Evolutionary conservation across 2,329 filamentous ascomycete species (phyloP).

Genomic region (Penicillium sp.): DNA sequence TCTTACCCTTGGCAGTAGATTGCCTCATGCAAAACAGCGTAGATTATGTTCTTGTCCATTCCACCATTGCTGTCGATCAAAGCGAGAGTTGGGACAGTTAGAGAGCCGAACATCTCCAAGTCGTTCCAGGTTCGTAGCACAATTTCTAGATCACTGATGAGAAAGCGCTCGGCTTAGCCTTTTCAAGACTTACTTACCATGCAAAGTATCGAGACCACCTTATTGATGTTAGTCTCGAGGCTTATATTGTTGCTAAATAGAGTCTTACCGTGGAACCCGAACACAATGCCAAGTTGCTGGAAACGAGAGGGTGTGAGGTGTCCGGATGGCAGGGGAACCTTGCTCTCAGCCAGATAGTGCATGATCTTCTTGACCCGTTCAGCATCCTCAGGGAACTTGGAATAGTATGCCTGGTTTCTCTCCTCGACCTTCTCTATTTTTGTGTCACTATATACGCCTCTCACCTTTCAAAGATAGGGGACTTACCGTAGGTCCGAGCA

Average conservation of each 20-base stretch:
- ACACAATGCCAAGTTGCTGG: slow-evolving; percentile 68
- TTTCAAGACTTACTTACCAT: slow-evolving; percentile 42
- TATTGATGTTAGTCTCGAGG: slow-evolving; percentile 11
- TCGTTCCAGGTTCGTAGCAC: slow-evolving; percentile 67
- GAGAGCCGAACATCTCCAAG: slow-evolving; percentile 66
- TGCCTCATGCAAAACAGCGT: slow-evolving; percentile 80
- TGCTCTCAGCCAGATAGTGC: slow-evolving; percentile 57
- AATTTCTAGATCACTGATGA: slow-evolving; percentile 43
- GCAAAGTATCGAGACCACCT: slow-evolving; percentile 68
- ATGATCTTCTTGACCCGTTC: slow-evolving; percentile 62
- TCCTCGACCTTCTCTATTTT: slow-evolving; percentile 55
- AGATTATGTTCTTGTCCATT: slow-evolving; percentile 75
- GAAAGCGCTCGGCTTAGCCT: background rate
- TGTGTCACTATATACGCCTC: slow-evolving; percentile 11
- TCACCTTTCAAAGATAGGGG: background rate
- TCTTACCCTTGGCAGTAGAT: slow-evolving; percentile 69
- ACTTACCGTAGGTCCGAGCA: slow-evolving; percentile 56
- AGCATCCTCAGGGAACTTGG: slow-evolving; percentile 78
- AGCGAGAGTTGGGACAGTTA: slow-evolving; percentile 66
- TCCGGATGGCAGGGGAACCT: slow-evolving; percentile 64
- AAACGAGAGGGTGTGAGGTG: slow-evolving; percentile 67
- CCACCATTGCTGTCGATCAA: slow-evolving; percentile 61
- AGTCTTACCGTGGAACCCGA: slow-evolving; percentile 64
- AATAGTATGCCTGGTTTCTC: slow-evolving; percentile 74
- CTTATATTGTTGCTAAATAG: too few relatives aligned